Conservation (phyloP, 176 grass and related monocot species). For the Calamus simplicifolius region DNA sequence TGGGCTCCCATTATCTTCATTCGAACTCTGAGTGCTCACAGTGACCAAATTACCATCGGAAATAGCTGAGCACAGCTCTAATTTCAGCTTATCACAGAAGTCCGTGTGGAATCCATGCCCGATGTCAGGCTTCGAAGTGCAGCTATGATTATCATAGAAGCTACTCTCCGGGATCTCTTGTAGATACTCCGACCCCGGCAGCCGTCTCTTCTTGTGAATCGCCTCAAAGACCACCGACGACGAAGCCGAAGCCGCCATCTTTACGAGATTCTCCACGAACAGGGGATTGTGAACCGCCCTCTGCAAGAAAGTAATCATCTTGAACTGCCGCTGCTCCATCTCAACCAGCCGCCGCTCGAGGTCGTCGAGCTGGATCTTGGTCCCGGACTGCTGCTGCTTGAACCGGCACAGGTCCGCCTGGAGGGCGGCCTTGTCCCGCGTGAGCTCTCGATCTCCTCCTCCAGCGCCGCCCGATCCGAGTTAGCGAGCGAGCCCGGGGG, state of each 20-base stretch:
- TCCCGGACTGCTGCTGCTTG: slow-evolving; percentile 57
- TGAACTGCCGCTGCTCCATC: slow-evolving; percentile 80
- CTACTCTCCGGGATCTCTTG: slow-evolving; percentile 34
- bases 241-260: slow-evolving; percentile 55
- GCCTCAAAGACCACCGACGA: slow-evolving; percentile 8
- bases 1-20: slow-evolving; percentile 43
- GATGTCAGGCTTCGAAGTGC: slow-evolving; percentile 55
- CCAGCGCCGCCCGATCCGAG: slow-evolving; percentile 52
- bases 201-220: slow-evolving; percentile 69
- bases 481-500: slow-evolving; percentile 37
- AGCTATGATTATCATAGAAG: slow-evolving; percentile 74
- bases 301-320: slow-evolving; percentile 76
- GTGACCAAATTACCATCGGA: slow-evolving; percentile 26
- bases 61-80: slow-evolving; percentile 57
- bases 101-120: slow-evolving; percentile 41
- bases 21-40: slow-evolving; percentile 47
- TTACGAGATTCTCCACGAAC: slow-evolving; percentile 69
- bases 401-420: slow-evolving; percentile 53
- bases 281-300: slow-evolving; percentile 54
- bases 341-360: slow-evolving; percentile 55
- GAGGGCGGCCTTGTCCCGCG: slow-evolving; percentile 47
- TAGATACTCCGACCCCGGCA: slow-evolving; percentile 42
- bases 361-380: slow-evolving; percentile 59
- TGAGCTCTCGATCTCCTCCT: slow-evolving; percentile 89
- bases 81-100: slow-evolving; percentile 77